These are phyloP conservation scores for Chytriomyces hyalinus DNA, from an alignment of 192 early-diverging fungal species.

Conservation along the genomic window DNA sequence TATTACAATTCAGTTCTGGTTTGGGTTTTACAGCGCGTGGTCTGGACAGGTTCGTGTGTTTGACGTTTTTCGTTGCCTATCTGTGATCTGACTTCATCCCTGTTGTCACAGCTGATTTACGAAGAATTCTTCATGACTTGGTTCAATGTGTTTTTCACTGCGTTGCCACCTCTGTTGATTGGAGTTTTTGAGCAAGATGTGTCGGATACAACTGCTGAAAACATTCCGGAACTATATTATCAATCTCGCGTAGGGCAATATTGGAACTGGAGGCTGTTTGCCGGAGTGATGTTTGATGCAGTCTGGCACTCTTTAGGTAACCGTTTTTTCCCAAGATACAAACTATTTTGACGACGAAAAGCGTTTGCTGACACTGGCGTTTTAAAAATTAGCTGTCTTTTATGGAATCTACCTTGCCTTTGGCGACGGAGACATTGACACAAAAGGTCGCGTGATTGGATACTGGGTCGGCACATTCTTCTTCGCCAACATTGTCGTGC, in stretches of 20 bases:
- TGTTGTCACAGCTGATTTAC: conserved; percentile 43
- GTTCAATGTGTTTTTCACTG: conserved; percentile 62
- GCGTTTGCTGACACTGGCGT: conserved; percentile 6
- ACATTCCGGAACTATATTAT: conserved; percentile 53
- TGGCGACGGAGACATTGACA: conserved; percentile 41
- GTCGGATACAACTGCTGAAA: conserved; percentile 39
- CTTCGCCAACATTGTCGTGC: conserved; percentile 50
- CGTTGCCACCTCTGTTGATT: conserved; percentile 55
- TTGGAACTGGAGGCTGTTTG: conserved; percentile 45
- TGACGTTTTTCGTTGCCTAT: conserved; percentile 13
- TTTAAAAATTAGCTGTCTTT: conserved; percentile 37
- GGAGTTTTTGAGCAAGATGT: conserved; percentile 60
- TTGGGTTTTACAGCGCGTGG: conserved; percentile 57
- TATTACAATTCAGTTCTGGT: conserved; percentile 56
- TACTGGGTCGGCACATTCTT: conserved; percentile 57
- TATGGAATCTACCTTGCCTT: conserved; percentile 41
- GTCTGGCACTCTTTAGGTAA: conserved; percentile 32
- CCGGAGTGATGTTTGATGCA: conserved; percentile 14
- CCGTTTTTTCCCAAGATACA: background rate
- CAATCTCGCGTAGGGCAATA: conserved; percentile 46
- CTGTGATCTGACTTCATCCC: background rate
- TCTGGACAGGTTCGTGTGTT: conserved; percentile 48
- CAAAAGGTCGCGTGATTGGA: conserved; percentile 41
- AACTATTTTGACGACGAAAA: background rate
- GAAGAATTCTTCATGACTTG: conserved; percentile 61